These are phyloP conservation scores for Lepidium didymum DNA, from an alignment of 345 rosid genomes.

Conservation along the genomic window DNA sequence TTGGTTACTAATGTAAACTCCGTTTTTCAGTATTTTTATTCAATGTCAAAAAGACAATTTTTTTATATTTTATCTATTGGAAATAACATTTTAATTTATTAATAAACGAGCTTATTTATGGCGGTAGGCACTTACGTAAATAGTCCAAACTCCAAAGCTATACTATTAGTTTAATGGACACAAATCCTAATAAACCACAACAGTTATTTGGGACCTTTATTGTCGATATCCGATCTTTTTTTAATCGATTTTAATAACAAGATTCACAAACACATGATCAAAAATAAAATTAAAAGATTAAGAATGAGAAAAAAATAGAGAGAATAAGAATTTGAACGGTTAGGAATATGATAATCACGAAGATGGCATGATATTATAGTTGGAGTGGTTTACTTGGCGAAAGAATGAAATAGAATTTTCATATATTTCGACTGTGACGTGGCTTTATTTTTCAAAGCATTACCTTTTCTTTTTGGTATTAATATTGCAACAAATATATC, in stretches of 20 bases:
- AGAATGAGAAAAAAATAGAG: background rate
- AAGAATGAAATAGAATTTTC: slow-evolving; percentile 22
- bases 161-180: slow-evolving; percentile 3
- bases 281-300: background rate
- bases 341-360: slow-evolving; percentile 22
- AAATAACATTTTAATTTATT: background rate
- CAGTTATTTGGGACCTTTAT: slow-evolving; percentile 18
- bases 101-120: slow-evolving; percentile 2
- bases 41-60: slow-evolving; percentile 6
- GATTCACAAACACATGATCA: background rate
- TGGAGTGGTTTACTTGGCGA: slow-evolving; percentile 29
- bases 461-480: background rate
- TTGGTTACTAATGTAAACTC: slow-evolving; percentile 16
- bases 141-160: slow-evolving; percentile 23
- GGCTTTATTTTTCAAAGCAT: background rate
- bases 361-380: slow-evolving; percentile 33
- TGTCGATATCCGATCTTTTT: background rate
- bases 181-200: slow-evolving; percentile 20
- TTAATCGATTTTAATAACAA: background rate
- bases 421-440: slow-evolving; percentile 20
- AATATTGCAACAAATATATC: background rate
- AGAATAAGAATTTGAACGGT: slow-evolving; percentile 13
- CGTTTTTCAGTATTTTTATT: background rate
- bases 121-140: background rate
- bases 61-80: background rate